A percentile compares a stretch with the other conserved stretches of the same genome.
These are phyloP conservation scores for Cercospora berteroae DNA, from an alignment of 2,329 filamentous ascomycete species.

Conservation along the genomic window DNA sequence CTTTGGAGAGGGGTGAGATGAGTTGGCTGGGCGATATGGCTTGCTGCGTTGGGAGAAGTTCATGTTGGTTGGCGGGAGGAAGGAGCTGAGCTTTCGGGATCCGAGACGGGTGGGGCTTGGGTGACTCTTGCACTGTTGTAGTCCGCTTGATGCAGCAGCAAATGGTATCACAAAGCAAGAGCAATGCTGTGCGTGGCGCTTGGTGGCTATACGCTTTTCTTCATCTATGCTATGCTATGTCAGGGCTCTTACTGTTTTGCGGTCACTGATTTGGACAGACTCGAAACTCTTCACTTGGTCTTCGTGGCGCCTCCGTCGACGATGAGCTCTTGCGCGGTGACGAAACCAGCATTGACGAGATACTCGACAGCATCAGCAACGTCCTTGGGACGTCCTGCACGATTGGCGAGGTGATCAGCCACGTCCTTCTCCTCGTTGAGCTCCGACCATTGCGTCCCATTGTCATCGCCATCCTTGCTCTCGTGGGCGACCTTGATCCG, in stretches of 20 bases:
- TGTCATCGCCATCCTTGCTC: slow-evolving; percentile 42
- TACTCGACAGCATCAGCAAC: slow-evolving; percentile 44
- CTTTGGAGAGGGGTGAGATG: background rate
- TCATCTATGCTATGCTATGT: background rate
- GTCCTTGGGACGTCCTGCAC: slow-evolving; percentile 51
- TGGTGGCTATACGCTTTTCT: too few species aligned
- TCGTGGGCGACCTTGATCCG: slow-evolving; percentile 52
- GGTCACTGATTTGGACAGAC: background rate
- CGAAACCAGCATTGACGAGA: slow-evolving; percentile 41
- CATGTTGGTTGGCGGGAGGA: background rate
- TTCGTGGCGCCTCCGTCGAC: slow-evolving; percentile 45
- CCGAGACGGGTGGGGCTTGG: background rate
- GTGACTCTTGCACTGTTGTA: background rate
- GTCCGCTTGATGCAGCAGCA: background rate
- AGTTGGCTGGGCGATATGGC: background rate
- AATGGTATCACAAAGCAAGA: background rate
- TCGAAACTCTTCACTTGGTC: slow-evolving; percentile 32
- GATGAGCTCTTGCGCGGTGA: slow-evolving; percentile 47
- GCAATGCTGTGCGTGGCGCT: background rate
- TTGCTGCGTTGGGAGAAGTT: background rate
- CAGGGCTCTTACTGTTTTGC: background rate
- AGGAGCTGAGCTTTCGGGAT: background rate
- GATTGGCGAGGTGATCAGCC: slow-evolving; percentile 49
- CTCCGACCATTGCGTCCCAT: slow-evolving; percentile 43
- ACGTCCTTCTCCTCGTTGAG: slow-evolving; percentile 43